Percentiles rank a stretch among this genome's conserved stretches.
phyloP scores from a whole-genome alignment of 768 basidiomycete species.

The Calocera viscosa region DNA sequence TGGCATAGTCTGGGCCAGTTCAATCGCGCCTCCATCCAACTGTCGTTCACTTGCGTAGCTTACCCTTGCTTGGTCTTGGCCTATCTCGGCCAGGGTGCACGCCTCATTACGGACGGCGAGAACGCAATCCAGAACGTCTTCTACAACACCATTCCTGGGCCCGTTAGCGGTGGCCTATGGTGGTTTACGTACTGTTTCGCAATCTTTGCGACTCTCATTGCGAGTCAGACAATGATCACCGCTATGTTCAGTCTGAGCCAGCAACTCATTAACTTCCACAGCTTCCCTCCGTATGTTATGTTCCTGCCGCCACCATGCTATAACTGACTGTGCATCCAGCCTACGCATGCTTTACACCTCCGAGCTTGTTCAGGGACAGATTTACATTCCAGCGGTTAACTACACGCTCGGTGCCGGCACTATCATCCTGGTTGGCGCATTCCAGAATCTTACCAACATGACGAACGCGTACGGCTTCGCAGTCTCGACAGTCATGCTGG shows the following conservation, averaged over 20 bases:
- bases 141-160: constrained; percentile 52
- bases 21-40: constrained; percentile 46
- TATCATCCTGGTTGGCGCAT: constrained; percentile 44
- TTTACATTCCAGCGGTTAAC: constrained; percentile 54
- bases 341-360: constrained; percentile 50
- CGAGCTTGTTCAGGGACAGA: constrained; percentile 46
- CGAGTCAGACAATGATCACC: constrained; percentile 57
- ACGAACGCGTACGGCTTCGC: constrained; percentile 40
- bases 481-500: constrained; percentile 53
- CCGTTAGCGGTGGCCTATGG: constrained; percentile 40
- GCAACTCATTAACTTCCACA: constrained; percentile 51
- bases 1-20: constrained; percentile 61
- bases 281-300: constrained; percentile 36
- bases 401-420: constrained; percentile 44
- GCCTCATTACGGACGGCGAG: constrained; percentile 41
- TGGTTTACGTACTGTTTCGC: constrained; percentile 59
- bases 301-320: neutral
- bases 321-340: constrained; percentile 21
- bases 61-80: constrained; percentile 51
- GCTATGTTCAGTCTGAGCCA: constrained; percentile 44
- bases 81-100: constrained; percentile 61
- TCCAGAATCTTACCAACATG: constrained; percentile 41
- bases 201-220: constrained; percentile 49
- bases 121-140: constrained; percentile 44
- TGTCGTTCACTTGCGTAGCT: constrained; percentile 42